A percentile compares a stretch with the other conserved stretches of the same genome.
Evolutionary conservation across 2,329 filamentous ascomycete genomes (phyloP).

Genomic region (Sporothrix schenckii): DNA sequence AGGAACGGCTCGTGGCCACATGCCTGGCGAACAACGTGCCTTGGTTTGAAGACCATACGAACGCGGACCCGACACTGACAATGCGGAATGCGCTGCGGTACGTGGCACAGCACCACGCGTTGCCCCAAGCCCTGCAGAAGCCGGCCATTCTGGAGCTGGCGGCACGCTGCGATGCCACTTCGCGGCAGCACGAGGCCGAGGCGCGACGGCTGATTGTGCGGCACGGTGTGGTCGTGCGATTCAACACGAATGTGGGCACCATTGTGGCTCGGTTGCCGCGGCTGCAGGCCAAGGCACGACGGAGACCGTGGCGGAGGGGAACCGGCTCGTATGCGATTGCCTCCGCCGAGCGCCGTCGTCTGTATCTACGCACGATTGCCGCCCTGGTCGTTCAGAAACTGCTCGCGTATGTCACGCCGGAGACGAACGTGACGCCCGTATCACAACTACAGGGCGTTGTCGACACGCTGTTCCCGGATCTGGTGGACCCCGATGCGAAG

Average conservation of each 20-base stretch:
- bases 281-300: conserved; percentile 34
- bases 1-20: conserved; percentile 72
- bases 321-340: conserved; percentile 33
- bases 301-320: background rate
- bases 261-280: conserved; percentile 52
- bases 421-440: conserved; percentile 49
- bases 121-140: conserved; percentile 73
- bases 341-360: conserved; percentile 40
- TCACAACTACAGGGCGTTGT: conserved; percentile 52
- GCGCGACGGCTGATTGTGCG: conserved; percentile 59
- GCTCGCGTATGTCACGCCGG: conserved; percentile 55
- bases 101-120: conserved; percentile 55
- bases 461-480: conserved; percentile 53
- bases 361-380: conserved; percentile 50
- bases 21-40: conserved; percentile 67
- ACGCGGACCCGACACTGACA: conserved; percentile 75
- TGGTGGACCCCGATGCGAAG: conserved; percentile 39
- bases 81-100: conserved; percentile 78
- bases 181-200: conserved; percentile 52
- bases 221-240: conserved; percentile 51
- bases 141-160: conserved; percentile 65
- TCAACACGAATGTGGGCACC: conserved; percentile 54
- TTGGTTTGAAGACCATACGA: conserved; percentile 88
- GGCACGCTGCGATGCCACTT: conserved; percentile 52
- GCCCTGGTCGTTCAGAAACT: conserved; percentile 53